These are phyloP conservation scores for Melaleuca alternifolia DNA, from an alignment of 345 rosid species.

Conservation along the genomic window DNA sequence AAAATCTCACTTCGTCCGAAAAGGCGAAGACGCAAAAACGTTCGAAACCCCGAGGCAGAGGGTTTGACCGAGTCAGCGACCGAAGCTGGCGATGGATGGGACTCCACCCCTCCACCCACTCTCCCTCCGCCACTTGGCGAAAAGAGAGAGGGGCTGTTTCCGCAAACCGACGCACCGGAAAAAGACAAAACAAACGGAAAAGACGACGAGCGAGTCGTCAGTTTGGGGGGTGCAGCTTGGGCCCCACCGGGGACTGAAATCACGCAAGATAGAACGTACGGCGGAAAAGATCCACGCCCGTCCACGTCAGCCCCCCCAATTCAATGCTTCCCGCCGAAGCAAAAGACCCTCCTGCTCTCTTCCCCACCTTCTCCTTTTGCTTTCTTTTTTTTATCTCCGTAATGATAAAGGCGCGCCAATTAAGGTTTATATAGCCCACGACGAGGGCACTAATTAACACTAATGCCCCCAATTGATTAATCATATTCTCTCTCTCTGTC, in stretches of 20 bases:
- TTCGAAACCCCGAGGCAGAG: neutral
- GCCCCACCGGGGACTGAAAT: neutral
- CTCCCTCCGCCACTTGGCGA: neutral
- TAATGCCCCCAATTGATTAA: neutral
- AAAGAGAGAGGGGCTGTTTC: too few species aligned
- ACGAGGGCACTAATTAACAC: neutral
- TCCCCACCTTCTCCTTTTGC: neutral
- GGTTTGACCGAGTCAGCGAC: neutral
- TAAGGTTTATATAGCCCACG: neutral
- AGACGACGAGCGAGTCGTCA: neutral
- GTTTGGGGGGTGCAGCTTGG: neutral
- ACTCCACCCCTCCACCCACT: neutral
- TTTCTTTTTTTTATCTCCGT: neutral
- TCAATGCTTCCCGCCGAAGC: neutral
- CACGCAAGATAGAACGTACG: neutral
- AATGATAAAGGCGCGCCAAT: neutral
- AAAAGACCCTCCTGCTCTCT: neutral
- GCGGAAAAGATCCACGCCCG: neutral
- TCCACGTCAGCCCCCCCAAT: neutral
- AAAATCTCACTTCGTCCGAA: neutral
- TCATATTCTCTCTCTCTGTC: neutral
- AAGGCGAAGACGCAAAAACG: neutral
- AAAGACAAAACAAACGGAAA: neutral
- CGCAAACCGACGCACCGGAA: neutral
- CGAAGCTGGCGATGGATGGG: neutral